A percentile compares a stretch with the other conserved stretches of the same genome.
Conservation (phyloP, 1,139 yeast species). For the Debaryomyces fabryi region DNA sequence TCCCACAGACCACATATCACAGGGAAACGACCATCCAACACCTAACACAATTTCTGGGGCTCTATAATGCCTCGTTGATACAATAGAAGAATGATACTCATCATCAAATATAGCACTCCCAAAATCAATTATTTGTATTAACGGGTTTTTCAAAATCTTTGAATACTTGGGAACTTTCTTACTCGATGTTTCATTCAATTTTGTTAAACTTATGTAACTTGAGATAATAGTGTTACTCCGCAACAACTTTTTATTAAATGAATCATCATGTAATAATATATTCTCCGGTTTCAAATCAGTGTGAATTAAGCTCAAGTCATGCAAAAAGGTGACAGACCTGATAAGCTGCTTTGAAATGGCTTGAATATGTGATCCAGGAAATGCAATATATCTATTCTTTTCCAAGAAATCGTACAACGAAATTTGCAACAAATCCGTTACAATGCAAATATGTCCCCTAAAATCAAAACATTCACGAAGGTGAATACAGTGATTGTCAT, state of each 20-base stretch:
- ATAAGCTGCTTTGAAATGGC: conserved; percentile 85
- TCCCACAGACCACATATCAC: conserved; percentile 97
- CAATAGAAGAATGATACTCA: conserved; percentile 90
- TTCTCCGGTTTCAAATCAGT: conserved; percentile 97
- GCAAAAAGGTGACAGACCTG: conserved; percentile 84
- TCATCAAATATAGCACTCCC: conserved; percentile 94
- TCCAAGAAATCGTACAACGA: conserved; percentile 90
- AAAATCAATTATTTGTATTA: conserved; percentile 89
- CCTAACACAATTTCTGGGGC: conserved; percentile 97
- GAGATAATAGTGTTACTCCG: conserved; percentile 38
- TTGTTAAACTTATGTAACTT: conserved; percentile 31
- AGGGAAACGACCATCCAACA: conserved; percentile 87
- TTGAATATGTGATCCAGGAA: conserved; percentile 87
- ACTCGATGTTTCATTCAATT: conserved; percentile 15
- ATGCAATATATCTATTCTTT: conserved; percentile 67
- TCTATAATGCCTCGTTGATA: conserved; percentile 92
- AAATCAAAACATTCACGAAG: conserved; percentile 89
- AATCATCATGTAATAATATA: conserved; percentile 70
- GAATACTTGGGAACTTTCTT: conserved; percentile 42
- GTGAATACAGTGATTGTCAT: conserved; percentile 72
- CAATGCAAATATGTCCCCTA: conserved; percentile 90
- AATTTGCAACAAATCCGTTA: conserved; percentile 83
- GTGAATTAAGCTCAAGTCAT: conserved; percentile 86
- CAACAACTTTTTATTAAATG: conserved; percentile 39
- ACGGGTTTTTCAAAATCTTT: conserved; percentile 71